A percentile compares a stretch with the other conserved stretches of the same genome.
These are phyloP conservation scores for Leersia perrieri DNA, from an alignment of 176 grass and related monocot genomes.

Conservation along the genomic window DNA sequence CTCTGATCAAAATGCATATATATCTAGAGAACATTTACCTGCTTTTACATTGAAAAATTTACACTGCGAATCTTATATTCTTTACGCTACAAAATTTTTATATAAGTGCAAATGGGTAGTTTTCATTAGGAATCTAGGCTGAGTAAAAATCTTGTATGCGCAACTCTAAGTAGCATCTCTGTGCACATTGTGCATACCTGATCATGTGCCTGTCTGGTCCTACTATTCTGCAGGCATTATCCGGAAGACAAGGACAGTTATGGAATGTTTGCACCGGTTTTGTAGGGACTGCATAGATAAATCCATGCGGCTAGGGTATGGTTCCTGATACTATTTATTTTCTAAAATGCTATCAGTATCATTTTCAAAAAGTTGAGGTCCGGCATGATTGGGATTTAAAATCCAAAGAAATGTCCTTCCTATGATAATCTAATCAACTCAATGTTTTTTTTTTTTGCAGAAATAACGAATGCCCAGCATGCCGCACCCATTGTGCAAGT, in stretches of 20 bases:
- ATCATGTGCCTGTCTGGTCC: slow-evolving; percentile 9
- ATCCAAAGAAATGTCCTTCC: slow-evolving; percentile 13
- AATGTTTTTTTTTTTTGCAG: slow-evolving; percentile 48
- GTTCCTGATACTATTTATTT: slow-evolving; percentile 14
- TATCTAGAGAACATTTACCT: neutral
- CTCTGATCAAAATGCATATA: neutral
- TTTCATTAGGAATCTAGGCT: slow-evolving; percentile 11
- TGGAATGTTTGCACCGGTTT: slow-evolving; percentile 91
- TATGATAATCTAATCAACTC: neutral
- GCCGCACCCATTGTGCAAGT: slow-evolving; percentile 87
- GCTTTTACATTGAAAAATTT: neutral
- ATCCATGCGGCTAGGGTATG: slow-evolving; percentile 93
- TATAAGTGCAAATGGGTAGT: neutral
- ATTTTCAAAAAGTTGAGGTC: slow-evolving; percentile 11
- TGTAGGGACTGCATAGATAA: slow-evolving; percentile 92
- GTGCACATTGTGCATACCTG: slow-evolving; percentile 24
- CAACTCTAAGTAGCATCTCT: slow-evolving; percentile 24
- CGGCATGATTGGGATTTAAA: neutral
- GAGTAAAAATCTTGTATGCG: slow-evolving; percentile 2
- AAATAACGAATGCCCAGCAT: slow-evolving; percentile 90
- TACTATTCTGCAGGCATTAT: slow-evolving; percentile 69
- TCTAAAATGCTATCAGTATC: slow-evolving; percentile 17
- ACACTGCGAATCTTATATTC: neutral
- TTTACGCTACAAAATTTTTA: neutral
- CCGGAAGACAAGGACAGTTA: slow-evolving; percentile 80